phyloP scores from a whole-genome alignment of 2,329 filamentous ascomycete genomes.

The Cyphellophora attinorum region DNA sequence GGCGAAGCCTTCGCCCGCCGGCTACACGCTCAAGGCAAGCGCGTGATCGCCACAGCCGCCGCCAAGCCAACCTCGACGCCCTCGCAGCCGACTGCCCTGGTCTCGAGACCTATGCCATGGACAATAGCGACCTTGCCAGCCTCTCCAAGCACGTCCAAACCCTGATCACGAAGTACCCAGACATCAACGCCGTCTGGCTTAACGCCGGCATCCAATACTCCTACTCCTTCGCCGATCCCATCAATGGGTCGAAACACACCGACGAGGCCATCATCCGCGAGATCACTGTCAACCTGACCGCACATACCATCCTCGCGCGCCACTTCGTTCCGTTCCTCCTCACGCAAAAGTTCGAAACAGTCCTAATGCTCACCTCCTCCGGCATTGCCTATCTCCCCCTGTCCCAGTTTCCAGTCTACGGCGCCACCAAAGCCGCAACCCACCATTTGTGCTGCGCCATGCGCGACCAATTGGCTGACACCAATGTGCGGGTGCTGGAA shows the following conservation, averaged over 20 bases:
- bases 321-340: constrained; percentile 21
- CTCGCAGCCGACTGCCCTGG: constrained; percentile 20
- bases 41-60: constrained; percentile 17
- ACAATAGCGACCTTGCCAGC: constrained; percentile 16
- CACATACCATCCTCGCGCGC: constrained; percentile 21
- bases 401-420: constrained; percentile 23
- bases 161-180: constrained; percentile 18
- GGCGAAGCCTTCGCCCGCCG: constrained; percentile 20
- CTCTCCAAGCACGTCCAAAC: constrained; percentile 10
- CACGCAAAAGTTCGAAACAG: constrained; percentile 11
- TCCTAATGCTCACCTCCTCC: constrained; percentile 22
- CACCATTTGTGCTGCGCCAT: constrained; percentile 22
- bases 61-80: constrained; percentile 14
- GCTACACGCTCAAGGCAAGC: constrained; percentile 16
- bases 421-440: constrained; percentile 24
- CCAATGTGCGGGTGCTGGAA: constrained; percentile 26
- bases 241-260: constrained; percentile 16
- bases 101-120: constrained; percentile 19
- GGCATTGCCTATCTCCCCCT: constrained; percentile 22
- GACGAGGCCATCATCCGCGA: constrained; percentile 16
- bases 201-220: constrained; percentile 24
- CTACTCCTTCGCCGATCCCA: too few species aligned
- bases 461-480: constrained; percentile 19
- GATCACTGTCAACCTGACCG: constrained; percentile 21
- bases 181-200: constrained; percentile 25